Conservation (phyloP, 2,329 filamentous ascomycete species). For the Cucurbitaria berberidis region DNA sequence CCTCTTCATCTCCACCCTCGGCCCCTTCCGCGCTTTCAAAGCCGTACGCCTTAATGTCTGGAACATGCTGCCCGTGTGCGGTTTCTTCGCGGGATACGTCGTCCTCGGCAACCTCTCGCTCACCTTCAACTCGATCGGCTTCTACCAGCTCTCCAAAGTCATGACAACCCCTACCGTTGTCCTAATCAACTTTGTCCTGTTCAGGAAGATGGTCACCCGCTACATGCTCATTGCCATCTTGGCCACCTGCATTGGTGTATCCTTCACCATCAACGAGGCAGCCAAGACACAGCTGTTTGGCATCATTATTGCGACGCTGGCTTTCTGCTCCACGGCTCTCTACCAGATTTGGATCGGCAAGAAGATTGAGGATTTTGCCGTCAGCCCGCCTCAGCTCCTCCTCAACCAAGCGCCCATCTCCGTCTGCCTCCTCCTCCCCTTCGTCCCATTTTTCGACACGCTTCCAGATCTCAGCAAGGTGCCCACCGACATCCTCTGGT, state of each 20-base stretch:
- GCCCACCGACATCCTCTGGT: constrained; percentile 50
- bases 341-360: constrained; percentile 59
- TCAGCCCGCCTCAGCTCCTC: constrained; percentile 53
- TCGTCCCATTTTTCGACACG: constrained; percentile 54
- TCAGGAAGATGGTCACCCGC: constrained; percentile 51
- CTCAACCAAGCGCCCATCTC: constrained; percentile 56
- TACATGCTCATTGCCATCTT: constrained; percentile 52
- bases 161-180: constrained; percentile 57
- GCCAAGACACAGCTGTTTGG: constrained; percentile 51
- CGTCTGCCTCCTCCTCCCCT: constrained; percentile 51
- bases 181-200: constrained; percentile 53
- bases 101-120: constrained; percentile 55
- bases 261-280: constrained; percentile 52
- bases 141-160: constrained; percentile 57
- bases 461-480: constrained; percentile 46
- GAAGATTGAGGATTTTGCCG: constrained; percentile 55
- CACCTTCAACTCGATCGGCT: constrained; percentile 56
- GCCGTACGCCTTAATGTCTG: constrained; percentile 52
- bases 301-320: constrained; percentile 51
- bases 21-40: constrained; percentile 54
- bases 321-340: constrained; percentile 54
- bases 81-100: constrained; percentile 55
- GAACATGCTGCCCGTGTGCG: constrained; percentile 55
- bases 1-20: constrained; percentile 51
- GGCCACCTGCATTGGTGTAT: constrained; percentile 53